phyloP scores from a whole-genome alignment of 1,284 basidiomycete species.

The Exsudoporus floridanus region DNA sequence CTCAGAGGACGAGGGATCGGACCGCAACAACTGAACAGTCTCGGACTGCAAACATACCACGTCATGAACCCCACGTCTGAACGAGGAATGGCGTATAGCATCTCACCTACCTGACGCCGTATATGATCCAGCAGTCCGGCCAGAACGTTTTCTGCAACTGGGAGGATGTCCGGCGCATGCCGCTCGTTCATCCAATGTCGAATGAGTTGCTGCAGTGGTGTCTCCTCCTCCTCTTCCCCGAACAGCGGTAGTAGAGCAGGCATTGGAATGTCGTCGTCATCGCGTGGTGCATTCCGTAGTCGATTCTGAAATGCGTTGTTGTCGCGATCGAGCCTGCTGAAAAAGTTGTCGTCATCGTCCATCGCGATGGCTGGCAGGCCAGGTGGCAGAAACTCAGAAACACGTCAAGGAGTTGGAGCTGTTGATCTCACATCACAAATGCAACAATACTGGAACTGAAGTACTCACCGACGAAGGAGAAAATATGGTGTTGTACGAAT shows the following conservation, averaged over 20 bases:
- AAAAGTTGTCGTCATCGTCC: conserved; percentile 33
- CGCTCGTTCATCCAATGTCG: conserved; percentile 86
- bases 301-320: conserved; percentile 27
- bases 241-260: conserved; percentile 14
- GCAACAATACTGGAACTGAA: background rate
- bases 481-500: background rate
- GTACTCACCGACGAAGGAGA: background rate
- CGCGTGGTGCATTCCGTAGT: conserved; percentile 29
- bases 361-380: conserved; percentile 9
- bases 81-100: conserved; percentile 16
- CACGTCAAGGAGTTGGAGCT: background rate
- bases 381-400: background rate
- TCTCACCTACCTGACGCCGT: conserved; percentile 73
- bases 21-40: conserved; percentile 65
- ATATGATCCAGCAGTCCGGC: conserved; percentile 77
- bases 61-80: background rate
- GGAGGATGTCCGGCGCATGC: conserved; percentile 77
- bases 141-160: conserved; percentile 74
- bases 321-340: conserved; percentile 23
- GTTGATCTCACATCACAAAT: background rate
- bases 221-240: conserved; percentile 35
- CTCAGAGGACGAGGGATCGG: conserved; percentile 78
- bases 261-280: conserved; percentile 24
- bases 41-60: conserved; percentile 46
- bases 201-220: conserved; percentile 61